Conservation (phyloP, 352 stramenopile genomes). For the Phytophthora agathidicida region DNA sequence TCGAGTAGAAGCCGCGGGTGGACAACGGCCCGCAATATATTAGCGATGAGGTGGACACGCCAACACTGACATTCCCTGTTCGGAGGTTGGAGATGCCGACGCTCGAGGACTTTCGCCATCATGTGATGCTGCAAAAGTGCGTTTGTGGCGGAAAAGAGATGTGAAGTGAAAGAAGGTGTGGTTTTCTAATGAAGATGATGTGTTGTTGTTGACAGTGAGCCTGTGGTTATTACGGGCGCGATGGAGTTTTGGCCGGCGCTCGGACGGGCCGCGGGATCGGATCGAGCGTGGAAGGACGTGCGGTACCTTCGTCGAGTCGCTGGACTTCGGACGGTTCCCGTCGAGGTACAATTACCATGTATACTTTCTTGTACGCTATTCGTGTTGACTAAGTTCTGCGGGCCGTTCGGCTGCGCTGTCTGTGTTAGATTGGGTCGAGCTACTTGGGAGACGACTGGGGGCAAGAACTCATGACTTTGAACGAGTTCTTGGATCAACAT, state of each 20-base stretch:
- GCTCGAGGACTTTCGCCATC: constrained; percentile 56
- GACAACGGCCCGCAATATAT: background rate
- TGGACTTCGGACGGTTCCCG: constrained; percentile 73
- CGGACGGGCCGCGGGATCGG: constrained; percentile 31
- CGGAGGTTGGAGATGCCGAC: constrained; percentile 58
- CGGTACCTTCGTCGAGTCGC: constrained; percentile 78
- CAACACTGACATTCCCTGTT: constrained; percentile 43
- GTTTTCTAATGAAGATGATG: background rate
- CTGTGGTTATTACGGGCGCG: constrained; percentile 74
- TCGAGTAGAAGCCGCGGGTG: constrained; percentile 27
- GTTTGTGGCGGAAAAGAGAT: too few species aligned
- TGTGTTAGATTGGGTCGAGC: constrained; percentile 67
- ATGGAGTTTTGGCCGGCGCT: constrained; percentile 88
- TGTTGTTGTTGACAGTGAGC: constrained; percentile 36
- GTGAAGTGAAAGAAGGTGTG: background rate
- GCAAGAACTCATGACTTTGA: constrained; percentile 82
- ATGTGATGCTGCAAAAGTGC: constrained; percentile 64
- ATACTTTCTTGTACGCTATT: too few species aligned
- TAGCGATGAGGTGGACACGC: constrained; percentile 4
- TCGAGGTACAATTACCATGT: constrained; percentile 61
- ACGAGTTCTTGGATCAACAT: constrained; percentile 75
- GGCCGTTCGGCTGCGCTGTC: too few species aligned
- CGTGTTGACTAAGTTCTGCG: too few species aligned
- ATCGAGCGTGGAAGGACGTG: constrained; percentile 61
- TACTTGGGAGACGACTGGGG: constrained; percentile 84